phyloP scores from a whole-genome alignment of 164 flowering plant species.

The Aristolochia californica region DNA sequence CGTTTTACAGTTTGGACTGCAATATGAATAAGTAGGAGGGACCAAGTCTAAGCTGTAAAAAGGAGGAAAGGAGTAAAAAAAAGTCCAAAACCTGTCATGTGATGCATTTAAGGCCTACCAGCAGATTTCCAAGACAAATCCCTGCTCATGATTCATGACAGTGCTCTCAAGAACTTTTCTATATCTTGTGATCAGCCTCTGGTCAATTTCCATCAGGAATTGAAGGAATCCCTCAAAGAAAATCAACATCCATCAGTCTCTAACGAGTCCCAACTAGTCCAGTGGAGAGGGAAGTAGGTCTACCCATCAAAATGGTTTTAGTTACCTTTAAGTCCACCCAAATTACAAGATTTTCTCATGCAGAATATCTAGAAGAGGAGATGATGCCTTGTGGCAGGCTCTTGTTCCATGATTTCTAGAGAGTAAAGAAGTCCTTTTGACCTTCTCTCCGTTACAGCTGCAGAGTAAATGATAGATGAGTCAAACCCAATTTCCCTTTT shows the following conservation, averaged over 20 bases:
- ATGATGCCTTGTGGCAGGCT: too few species aligned
- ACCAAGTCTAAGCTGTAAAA: not conserved
- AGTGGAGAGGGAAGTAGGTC: too few species aligned
- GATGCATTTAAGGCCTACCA: slow-evolving; percentile 17
- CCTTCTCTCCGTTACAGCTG: too few species aligned
- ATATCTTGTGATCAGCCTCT: not conserved
- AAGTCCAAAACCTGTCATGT: slow-evolving; percentile 22
- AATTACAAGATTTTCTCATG: too few species aligned
- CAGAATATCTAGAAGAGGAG: too few species aligned
- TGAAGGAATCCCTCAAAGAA: not conserved
- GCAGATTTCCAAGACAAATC: slow-evolving; percentile 14
- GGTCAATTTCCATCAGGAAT: not conserved
- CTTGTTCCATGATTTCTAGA: too few species aligned
- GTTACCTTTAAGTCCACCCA: too few species aligned
- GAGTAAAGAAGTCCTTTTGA: too few species aligned
- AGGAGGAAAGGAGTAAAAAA: not conserved
- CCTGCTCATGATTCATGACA: not conserved
- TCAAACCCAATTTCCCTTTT: too few species aligned
- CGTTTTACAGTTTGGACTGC: slow-evolving; percentile 17
- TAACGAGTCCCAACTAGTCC: not conserved
- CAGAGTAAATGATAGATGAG: too few species aligned
- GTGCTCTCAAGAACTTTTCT: too few species aligned
- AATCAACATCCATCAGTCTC: not conserved
- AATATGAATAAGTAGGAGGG: not conserved
- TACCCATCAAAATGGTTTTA: too few species aligned